These are phyloP conservation scores for Diaporthe amygdali DNA, from an alignment of 2,329 filamentous ascomycete genomes.

Conservation along the genomic window DNA sequence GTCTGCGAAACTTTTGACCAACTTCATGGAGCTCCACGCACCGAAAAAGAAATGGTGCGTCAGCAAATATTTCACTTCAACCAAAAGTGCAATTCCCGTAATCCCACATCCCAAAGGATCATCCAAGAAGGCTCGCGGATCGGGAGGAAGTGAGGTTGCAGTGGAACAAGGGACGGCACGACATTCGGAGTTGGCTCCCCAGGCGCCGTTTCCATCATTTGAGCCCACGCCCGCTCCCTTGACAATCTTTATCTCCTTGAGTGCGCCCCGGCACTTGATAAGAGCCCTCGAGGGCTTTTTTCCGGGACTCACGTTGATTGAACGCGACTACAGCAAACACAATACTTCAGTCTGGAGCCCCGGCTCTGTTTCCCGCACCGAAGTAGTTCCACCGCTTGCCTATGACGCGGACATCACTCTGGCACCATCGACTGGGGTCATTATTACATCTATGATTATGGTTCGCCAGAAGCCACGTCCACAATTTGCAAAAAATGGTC, in stretches of 20 bases:
- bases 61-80: slow-evolving; percentile 27
- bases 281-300: slow-evolving; percentile 29
- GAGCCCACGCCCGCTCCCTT: slow-evolving; percentile 14
- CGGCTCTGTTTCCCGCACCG: slow-evolving; percentile 27
- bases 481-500: slow-evolving; percentile 43
- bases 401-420: slow-evolving; percentile 76
- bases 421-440: slow-evolving; percentile 70
- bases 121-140: background rate
- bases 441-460: slow-evolving; percentile 74
- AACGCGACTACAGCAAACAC: slow-evolving; percentile 34
- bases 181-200: background rate
- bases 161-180: background rate
- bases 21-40: slow-evolving; percentile 33
- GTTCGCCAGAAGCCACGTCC: slow-evolving; percentile 75
- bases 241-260: slow-evolving; percentile 33
- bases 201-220: slow-evolving; percentile 27
- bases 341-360: slow-evolving; percentile 29
- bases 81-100: background rate
- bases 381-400: slow-evolving; percentile 42
- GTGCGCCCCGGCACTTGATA: slow-evolving; percentile 26
- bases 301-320: slow-evolving; percentile 32
- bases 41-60: slow-evolving; percentile 29
- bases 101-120: background rate
- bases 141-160: background rate
- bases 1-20: slow-evolving; percentile 28